Base-by-base conservation (phyloP, 441 rosid species). In the Arabidopsis lyrata region DNA sequence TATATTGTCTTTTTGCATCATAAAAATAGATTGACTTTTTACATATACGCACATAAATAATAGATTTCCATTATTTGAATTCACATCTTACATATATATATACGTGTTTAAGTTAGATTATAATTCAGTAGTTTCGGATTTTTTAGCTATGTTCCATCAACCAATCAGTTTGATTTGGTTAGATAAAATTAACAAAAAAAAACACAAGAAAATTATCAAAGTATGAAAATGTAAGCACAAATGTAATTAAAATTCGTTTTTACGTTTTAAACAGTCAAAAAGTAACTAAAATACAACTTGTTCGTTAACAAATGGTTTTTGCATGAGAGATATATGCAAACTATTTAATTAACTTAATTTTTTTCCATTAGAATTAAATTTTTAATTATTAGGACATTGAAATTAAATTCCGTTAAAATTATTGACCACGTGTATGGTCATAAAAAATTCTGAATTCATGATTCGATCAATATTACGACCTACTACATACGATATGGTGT, bases 381-480 rank as follows among this genome's bases (percentile, higher is more conserved):
- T 15, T 15, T 45, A 15, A 16, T 32, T 15, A 16, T 36, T 11
- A 35, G 44, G 24, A 66, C 35, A 36, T 6, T 52, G 49, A 68
- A 68, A 66, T 20, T 22, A 14, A 63, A 20, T 42, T 72, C n/a
- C 2, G 56, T 22, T 14, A 14, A 63, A 44, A n/a, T 5, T 36
- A 22, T 9, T 22, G 64, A 44, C 32, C 77, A 73, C 70, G 65
- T 73, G 58, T 38, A 35, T 56, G 50, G 32, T n/a, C 15, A n/a
- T 10, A 12, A 2, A 42, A 6, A n/a, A 1, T 35, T 44, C 6
- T 10, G 70, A 69, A 44, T 61, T 44, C 36, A 42, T 42, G 42
- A 35, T 42, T 59, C 12, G 63, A 55, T 55, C 13, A 32, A 39
- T 59, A 36, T 2, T 70, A 58, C 39, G 31, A 35, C 42, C 39